phyloP scores from a whole-genome alignment of 2,329 filamentous ascomycete species.

The Calonectria pseudoturangicola region DNA sequence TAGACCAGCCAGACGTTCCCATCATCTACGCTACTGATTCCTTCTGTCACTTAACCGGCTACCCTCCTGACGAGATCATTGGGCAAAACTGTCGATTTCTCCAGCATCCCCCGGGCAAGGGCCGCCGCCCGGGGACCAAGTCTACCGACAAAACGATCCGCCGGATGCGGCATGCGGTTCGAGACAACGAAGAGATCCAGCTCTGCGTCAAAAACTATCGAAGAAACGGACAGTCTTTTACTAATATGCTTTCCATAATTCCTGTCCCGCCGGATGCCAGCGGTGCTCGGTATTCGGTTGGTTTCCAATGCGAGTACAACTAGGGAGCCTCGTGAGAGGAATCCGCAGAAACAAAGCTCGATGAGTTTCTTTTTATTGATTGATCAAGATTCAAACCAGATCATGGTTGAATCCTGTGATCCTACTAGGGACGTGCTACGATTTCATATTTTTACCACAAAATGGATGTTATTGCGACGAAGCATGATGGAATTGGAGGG shows the following conservation, averaged over 20 bases:
- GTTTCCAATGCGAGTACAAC: constrained; percentile 84
- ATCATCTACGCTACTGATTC: constrained; percentile 91
- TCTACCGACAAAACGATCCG: constrained; percentile 70
- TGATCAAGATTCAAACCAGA: not conserved
- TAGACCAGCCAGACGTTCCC: constrained; percentile 82
- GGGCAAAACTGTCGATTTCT: constrained; percentile 91
- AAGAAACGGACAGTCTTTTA: constrained; percentile 86
- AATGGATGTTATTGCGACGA: not conserved
- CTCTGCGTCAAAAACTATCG: constrained; percentile 84
- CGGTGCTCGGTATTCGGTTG: constrained; percentile 83
- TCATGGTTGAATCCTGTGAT: not conserved
- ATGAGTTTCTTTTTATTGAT: not conserved
- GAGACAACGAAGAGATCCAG: constrained; percentile 67
- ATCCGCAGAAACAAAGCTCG: not conserved
- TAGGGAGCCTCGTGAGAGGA: constrained; percentile 19
- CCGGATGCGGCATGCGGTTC: constrained; percentile 68
- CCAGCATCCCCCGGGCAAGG: constrained; percentile 80
- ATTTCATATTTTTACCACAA: not conserved
- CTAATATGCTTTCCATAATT: constrained; percentile 90
- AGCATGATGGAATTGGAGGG: constrained; percentile 31
- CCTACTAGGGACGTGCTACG: not conserved
- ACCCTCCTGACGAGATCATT: constrained; percentile 82
- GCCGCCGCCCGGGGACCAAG: constrained; percentile 31
- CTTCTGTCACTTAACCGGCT: constrained; percentile 87
- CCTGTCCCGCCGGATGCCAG: constrained; percentile 81